These are phyloP conservation scores for Psidium friedrichsthalianum DNA, from an alignment of 345 rosid species.

Conservation along the genomic window DNA sequence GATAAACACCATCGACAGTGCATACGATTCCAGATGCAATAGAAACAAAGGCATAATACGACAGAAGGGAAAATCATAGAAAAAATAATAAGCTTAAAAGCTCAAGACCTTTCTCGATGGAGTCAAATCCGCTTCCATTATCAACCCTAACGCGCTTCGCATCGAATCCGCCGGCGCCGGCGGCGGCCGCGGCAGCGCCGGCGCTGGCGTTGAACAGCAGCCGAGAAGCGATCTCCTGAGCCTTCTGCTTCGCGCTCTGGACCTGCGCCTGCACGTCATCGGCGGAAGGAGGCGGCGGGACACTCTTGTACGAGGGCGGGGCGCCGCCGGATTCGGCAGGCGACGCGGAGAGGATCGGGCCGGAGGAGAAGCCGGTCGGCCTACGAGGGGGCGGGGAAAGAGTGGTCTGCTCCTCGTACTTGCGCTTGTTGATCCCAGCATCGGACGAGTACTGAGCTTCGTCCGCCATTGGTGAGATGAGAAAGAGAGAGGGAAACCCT, in stretches of 20 bases:
- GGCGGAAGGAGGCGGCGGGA: constrained; percentile 59
- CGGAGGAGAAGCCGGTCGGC: constrained; percentile 86
- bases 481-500: constrained; percentile 41
- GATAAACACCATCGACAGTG: neutral
- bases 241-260: constrained; percentile 83
- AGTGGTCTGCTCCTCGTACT: constrained; percentile 65
- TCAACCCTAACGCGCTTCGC: constrained; percentile 79
- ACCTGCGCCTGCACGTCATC: constrained; percentile 27
- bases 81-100: constrained; percentile 32
- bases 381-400: constrained; percentile 47
- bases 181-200: constrained; percentile 19
- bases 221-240: constrained; percentile 93
- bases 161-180: constrained; percentile 25
- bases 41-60: neutral
- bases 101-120: constrained; percentile 43
- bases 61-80: neutral
- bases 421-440: constrained; percentile 50
- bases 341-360: constrained; percentile 34
- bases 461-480: constrained; percentile 54
- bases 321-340: constrained; percentile 26
- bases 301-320: constrained; percentile 59
- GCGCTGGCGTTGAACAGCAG: constrained; percentile 20
- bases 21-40: neutral
- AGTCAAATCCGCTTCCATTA: constrained; percentile 47
- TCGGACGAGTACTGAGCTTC: constrained; percentile 82